Conservation (phyloP, 306 rosid species). For the Oemleria cerasiformis region DNA sequence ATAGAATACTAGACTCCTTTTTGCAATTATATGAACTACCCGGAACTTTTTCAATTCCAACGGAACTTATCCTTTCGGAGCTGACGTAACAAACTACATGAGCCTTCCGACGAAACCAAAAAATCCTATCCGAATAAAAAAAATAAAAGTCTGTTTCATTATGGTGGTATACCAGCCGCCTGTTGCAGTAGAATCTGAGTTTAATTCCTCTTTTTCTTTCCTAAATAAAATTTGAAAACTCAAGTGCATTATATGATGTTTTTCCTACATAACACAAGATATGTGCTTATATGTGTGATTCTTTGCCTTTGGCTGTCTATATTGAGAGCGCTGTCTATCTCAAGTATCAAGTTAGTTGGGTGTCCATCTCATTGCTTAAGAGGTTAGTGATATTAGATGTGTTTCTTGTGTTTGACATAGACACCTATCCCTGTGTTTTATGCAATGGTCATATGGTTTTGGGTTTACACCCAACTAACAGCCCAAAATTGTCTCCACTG, state of each 20-base stretch:
- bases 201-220: background rate
- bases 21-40: too few species aligned
- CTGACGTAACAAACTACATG: too few species aligned
- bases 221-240: background rate
- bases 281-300: background rate
- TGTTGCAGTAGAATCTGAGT: background rate
- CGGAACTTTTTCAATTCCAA: too few species aligned
- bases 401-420: background rate
- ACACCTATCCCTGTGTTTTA: background rate
- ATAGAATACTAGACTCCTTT: background rate
- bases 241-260: background rate
- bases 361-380: conserved; percentile 1
- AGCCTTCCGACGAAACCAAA: too few species aligned
- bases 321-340: background rate
- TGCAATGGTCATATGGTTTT: background rate
- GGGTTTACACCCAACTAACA: background rate
- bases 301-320: background rate
- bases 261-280: background rate
- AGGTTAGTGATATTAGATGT: background rate
- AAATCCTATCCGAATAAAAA: too few species aligned
- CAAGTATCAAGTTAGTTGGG: background rate
- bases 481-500: background rate
- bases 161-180: too few species aligned
- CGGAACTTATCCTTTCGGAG: too few species aligned
- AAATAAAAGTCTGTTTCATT: too few species aligned